A percentile compares a stretch with the other conserved stretches of the same genome.
These are phyloP conservation scores for Grigorovia transvaalensis DNA, from an alignment of 805 yeast species.

Conservation along the genomic window DNA sequence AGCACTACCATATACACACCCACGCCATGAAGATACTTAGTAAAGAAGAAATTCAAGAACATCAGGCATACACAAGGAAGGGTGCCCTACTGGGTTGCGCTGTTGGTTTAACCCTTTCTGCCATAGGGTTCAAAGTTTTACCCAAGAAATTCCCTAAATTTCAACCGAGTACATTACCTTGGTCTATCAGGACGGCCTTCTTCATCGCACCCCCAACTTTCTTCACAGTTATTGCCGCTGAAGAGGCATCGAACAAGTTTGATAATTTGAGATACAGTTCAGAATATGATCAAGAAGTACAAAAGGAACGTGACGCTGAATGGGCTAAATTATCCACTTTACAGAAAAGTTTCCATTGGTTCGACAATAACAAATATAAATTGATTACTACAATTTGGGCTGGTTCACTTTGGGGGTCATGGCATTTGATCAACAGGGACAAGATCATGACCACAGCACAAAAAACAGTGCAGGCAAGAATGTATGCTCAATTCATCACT, in stretches of 20 bases:
- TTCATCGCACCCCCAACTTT: constrained; percentile 60
- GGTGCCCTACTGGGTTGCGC: constrained; percentile 56
- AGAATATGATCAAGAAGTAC: constrained; percentile 21
- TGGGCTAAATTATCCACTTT: constrained; percentile 41
- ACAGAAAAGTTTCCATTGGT: constrained; percentile 41
- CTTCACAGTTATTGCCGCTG: constrained; percentile 54
- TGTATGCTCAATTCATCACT: constrained; percentile 80
- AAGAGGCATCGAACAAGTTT: constrained; percentile 56
- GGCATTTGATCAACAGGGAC: constrained; percentile 64
- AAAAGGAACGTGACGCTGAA: constrained; percentile 37
- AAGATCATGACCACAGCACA: constrained; percentile 65
- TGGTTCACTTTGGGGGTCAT: constrained; percentile 68
- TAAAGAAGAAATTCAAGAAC: constrained; percentile 57
- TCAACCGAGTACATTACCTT: constrained; percentile 34
- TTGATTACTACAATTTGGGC: constrained; percentile 71
- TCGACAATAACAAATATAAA: constrained; percentile 50
- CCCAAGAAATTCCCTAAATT: constrained; percentile 38
- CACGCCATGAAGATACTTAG: constrained; percentile 54
- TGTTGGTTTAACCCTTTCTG: constrained; percentile 48
- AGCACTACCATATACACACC: not conserved
- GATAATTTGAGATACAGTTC: constrained; percentile 52
- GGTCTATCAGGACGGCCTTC: constrained; percentile 52
- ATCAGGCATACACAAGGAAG: constrained; percentile 42
- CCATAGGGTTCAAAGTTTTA: constrained; percentile 42
- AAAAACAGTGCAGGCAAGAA: constrained; percentile 79